phyloP scores from a whole-genome alignment of 805 yeast species.

The Ogataea polymorpha region DNA sequence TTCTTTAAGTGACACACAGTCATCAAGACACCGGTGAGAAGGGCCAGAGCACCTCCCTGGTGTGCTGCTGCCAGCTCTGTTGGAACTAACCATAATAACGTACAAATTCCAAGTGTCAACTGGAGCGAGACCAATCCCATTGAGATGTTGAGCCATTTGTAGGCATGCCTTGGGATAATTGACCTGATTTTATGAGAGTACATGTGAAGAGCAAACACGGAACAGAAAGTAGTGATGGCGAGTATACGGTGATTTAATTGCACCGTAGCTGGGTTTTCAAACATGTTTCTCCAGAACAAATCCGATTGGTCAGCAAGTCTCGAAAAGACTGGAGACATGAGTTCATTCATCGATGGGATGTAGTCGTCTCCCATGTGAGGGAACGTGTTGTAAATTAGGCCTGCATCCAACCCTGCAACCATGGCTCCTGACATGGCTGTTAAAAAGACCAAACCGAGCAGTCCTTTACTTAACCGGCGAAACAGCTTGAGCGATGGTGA shows the following conservation, averaged over 20 bases:
- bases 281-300: constrained; percentile 83
- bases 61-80: constrained; percentile 91
- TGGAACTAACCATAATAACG: constrained; percentile 86
- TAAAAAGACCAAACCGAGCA: constrained; percentile 68
- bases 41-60: constrained; percentile 93
- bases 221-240: constrained; percentile 76
- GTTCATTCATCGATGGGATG: constrained; percentile 73
- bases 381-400: constrained; percentile 90
- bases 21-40: constrained; percentile 75
- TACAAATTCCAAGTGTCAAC: constrained; percentile 80
- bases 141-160: constrained; percentile 55
- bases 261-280: constrained; percentile 95
- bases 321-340: constrained; percentile 71
- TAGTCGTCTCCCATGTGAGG: constrained; percentile 92
- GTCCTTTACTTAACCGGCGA: constrained; percentile 51
- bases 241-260: constrained; percentile 86
- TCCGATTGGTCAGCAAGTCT: constrained; percentile 68
- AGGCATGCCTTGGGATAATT: constrained; percentile 55
- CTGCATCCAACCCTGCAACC: constrained; percentile 98
- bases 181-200: constrained; percentile 55
- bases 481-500: constrained; percentile 57
- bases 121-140: constrained; percentile 86
- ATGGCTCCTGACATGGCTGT: constrained; percentile 98
- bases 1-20: constrained; percentile 54
- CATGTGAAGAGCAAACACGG: constrained; percentile 68